Evolutionary conservation across 2,329 filamentous ascomycete genomes (phyloP).

Genomic region (Drechslerella coelobrocha): DNA sequence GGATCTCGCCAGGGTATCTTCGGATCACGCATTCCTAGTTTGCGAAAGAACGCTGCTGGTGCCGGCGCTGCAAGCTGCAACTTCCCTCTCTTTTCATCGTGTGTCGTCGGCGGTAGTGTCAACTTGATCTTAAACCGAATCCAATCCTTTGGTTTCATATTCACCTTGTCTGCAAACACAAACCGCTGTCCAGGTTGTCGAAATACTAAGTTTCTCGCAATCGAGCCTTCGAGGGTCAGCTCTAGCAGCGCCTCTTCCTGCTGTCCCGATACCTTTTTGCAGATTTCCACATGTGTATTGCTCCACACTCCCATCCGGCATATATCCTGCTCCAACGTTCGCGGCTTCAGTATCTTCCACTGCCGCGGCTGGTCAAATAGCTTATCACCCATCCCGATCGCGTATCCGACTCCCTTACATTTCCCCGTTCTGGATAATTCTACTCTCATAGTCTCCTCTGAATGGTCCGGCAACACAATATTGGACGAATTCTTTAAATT

Average conservation of each 20-base stretch:
- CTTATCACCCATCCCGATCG: constrained; percentile 12
- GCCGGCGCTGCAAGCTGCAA: constrained; percentile 18
- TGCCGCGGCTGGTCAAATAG: neutral
- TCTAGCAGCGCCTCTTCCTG: neutral
- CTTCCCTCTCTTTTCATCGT: constrained; percentile 5
- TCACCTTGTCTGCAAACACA: constrained; percentile 11
- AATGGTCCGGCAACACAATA: constrained; percentile 20
- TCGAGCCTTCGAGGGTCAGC: constrained; percentile 9
- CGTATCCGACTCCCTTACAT: constrained; percentile 17
- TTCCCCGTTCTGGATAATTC: constrained; percentile 12
- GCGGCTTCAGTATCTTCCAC: constrained; percentile 37
- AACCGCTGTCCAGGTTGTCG: constrained; percentile 19
- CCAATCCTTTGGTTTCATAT: constrained; percentile 27
- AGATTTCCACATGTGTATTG: constrained; percentile 17
- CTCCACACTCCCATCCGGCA: constrained; percentile 37
- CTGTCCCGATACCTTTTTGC: neutral
- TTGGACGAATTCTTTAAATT: constrained; percentile 11
- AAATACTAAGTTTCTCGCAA: constrained; percentile 28
- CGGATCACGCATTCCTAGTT: constrained; percentile 25
- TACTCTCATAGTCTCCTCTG: constrained; percentile 18
- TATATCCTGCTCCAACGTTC: constrained; percentile 27
- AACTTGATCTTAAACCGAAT: constrained; percentile 4
- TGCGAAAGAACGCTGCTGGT: constrained; percentile 35
- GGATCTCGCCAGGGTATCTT: constrained; percentile 36
- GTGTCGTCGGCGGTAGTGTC: constrained; percentile 12